A percentile compares a stretch with the other conserved stretches of the same genome.
phyloP scores from a whole-genome alignment of 768 basidiomycete species.

The Tylopilus sp. region DNA sequence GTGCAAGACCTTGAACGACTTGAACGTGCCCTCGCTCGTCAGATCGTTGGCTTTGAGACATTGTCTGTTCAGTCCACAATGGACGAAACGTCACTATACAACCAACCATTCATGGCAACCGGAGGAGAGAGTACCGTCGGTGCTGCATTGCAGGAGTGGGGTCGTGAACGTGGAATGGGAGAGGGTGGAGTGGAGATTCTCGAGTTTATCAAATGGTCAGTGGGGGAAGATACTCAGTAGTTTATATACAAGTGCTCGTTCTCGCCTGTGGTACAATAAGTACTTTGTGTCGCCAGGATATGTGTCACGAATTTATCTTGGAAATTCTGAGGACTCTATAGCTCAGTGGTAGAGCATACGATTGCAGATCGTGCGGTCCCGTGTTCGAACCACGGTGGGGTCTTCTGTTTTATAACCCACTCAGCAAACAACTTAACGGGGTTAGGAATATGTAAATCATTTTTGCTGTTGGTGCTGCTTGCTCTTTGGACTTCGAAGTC shows the following conservation, averaged over 20 bases:
- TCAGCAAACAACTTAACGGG: too few relatives aligned
- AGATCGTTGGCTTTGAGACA: constrained; percentile 82
- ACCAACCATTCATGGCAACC: constrained; percentile 72
- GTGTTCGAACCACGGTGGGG: constrained; percentile 57
- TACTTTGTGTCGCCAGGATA: neutral
- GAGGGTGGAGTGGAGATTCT: constrained; percentile 35
- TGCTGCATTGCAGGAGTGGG: constrained; percentile 49
- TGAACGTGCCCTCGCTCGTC: constrained; percentile 75
- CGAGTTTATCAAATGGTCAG: constrained; percentile 66
- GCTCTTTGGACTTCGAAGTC: too few relatives aligned
- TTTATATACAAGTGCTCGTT: neutral
- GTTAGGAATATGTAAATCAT: too few relatives aligned
- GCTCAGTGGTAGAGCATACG: constrained; percentile 56
- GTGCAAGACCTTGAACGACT: constrained; percentile 56
- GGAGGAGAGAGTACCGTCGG: constrained; percentile 47
- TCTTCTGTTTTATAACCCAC: constrained; percentile 17
- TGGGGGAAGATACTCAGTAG: constrained; percentile 41
- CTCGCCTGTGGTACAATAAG: neutral
- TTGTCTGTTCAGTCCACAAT: constrained; percentile 38
- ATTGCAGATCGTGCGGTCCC: constrained; percentile 57
- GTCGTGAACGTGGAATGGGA: constrained; percentile 43
- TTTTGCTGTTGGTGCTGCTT: too few relatives aligned
- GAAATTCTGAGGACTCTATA: constrained; percentile 29
- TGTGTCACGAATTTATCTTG: too few relatives aligned
- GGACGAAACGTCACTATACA: constrained; percentile 58